phyloP scores from a whole-genome alignment of 2,329 filamentous ascomycete species.

The Sporothrix euskadiensis region DNA sequence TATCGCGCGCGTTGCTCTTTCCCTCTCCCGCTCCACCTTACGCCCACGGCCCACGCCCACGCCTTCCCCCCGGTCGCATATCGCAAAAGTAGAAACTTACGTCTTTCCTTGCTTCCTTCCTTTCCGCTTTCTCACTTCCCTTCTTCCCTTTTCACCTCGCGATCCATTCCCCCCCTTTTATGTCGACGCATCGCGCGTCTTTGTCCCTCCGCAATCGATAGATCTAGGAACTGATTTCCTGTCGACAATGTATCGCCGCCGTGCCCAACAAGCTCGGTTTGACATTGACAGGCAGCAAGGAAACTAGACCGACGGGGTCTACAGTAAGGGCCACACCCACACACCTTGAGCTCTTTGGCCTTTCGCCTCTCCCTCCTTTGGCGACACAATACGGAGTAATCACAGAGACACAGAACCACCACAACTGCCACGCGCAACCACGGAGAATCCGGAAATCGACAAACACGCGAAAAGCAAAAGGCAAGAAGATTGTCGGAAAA shows the following conservation, averaged over 20 bases:
- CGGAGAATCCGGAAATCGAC: slow-evolving; percentile 25
- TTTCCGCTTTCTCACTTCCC: background rate
- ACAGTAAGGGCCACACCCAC: slow-evolving; percentile 18
- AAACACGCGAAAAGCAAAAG: background rate
- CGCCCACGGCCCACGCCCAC: background rate
- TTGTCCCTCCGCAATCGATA: background rate
- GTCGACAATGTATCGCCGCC: slow-evolving; percentile 21
- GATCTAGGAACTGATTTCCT: background rate
- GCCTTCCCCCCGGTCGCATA: slow-evolving; percentile 11
- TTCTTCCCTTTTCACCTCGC: background rate
- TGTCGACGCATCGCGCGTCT: background rate
- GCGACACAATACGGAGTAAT: background rate
- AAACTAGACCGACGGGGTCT: background rate
- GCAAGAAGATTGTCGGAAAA: background rate
- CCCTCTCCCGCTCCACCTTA: slow-evolving; percentile 19
- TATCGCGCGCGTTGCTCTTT: slow-evolving; percentile 24
- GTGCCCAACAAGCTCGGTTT: slow-evolving; percentile 22
- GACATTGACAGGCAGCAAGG: slow-evolving; percentile 13
- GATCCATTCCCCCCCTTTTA: background rate
- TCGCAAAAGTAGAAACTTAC: slow-evolving; percentile 23
- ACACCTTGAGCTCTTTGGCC: background rate
- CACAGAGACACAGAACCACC: background rate
- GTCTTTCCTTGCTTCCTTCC: slow-evolving; percentile 7
- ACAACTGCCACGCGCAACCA: slow-evolving; percentile 12
- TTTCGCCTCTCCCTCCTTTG: background rate